Evolutionary conservation across 495 filamentous ascomycete species (phyloP).

Genomic region (Daldinia decipiens): DNA sequence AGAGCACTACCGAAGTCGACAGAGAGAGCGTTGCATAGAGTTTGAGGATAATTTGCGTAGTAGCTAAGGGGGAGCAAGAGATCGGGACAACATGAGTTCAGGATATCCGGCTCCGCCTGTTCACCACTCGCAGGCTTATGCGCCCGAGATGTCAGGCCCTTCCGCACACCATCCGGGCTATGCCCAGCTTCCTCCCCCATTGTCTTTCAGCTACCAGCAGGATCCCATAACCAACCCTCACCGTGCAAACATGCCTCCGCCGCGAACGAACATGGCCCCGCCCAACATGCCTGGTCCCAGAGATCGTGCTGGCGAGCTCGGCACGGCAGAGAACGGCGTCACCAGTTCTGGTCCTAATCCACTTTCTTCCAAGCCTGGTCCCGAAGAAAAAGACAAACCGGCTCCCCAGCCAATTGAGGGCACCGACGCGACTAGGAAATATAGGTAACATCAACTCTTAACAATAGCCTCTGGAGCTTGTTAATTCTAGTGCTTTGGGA

Average conservation of each 20-base stretch:
- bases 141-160: conserved; percentile 46
- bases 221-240: conserved; percentile 48
- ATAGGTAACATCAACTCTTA: conserved; percentile 37
- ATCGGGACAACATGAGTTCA: conserved; percentile 45
- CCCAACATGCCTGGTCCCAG: conserved; percentile 47
- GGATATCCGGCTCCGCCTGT: conserved; percentile 49
- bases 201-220: conserved; percentile 47
- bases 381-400: conserved; percentile 44
- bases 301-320: conserved; percentile 36
- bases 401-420: conserved; percentile 48
- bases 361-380: conserved; percentile 41
- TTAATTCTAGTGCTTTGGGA: not conserved
- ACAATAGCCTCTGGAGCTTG: not conserved
- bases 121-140: conserved; percentile 44
- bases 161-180: conserved; percentile 48
- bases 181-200: conserved; percentile 47
- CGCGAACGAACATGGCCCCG: conserved; percentile 48
- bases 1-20: conserved; percentile 11
- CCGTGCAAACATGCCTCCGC: conserved; percentile 49
- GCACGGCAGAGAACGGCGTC: conserved; percentile 37
- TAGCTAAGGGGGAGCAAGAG: conserved; percentile 31
- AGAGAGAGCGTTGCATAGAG: conserved; percentile 9
- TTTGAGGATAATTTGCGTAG: conserved; percentile 10
- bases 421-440: conserved; percentile 45
- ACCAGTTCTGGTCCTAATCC: conserved; percentile 32